phyloP scores from a whole-genome alignment of 2,329 filamentous ascomycete genomes.

The Ceratocystis variospora region DNA sequence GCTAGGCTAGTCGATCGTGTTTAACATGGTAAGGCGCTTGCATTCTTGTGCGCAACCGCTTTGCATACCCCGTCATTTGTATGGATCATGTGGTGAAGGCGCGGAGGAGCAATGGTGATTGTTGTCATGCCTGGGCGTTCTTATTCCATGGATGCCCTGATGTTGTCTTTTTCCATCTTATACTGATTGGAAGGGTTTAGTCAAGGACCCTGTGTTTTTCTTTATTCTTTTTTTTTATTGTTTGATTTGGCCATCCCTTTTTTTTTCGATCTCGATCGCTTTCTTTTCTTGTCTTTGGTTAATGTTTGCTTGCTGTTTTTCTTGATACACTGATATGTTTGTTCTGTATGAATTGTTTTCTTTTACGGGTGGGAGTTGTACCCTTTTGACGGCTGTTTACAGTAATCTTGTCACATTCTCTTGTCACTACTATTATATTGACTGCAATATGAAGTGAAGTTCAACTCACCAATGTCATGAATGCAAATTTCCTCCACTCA shows the following conservation, averaged over 20 bases:
- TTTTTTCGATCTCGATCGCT: background rate
- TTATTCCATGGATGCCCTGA: background rate
- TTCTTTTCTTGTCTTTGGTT: slow-evolving; percentile 9
- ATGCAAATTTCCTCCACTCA: background rate
- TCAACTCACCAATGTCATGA: background rate
- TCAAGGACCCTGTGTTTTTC: background rate
- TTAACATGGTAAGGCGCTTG: background rate
- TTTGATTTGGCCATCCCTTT: background rate
- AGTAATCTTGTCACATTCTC: slow-evolving; percentile 1
- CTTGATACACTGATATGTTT: slow-evolving; percentile 12
- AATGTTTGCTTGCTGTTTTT: background rate
- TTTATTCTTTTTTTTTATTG: slow-evolving; percentile 9
- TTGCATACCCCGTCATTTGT: background rate
- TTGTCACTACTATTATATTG: background rate
- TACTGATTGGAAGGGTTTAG: background rate
- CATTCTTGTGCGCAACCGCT: background rate
- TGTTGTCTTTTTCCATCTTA: background rate
- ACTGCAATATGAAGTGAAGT: background rate
- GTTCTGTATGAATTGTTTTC: background rate
- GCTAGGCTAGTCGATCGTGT: background rate
- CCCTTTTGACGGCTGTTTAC: slow-evolving; percentile 5
- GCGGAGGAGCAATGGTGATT: background rate
- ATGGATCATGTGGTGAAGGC: background rate
- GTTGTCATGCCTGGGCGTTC: background rate
- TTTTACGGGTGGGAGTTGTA: background rate